Percentiles rank a stretch among this genome's conserved stretches.
phyloP scores from a whole-genome alignment of 352 stramenopile genomes.

The Globisporangium lucens region DNA sequence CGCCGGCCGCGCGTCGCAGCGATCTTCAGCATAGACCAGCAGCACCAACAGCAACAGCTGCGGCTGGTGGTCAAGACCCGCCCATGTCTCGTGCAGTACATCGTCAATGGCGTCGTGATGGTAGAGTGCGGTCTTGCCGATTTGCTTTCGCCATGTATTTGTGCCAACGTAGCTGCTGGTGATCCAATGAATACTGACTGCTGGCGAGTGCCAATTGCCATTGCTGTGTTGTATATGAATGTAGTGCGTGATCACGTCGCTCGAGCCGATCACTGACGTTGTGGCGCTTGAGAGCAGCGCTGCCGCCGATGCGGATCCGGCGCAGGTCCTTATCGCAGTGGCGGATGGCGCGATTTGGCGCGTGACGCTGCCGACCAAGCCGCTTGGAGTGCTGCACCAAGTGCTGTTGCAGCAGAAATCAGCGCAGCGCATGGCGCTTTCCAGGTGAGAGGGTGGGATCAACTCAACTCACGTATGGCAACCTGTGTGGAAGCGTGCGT shows the following conservation, averaged over 20 bases:
- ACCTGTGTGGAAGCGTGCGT: background rate
- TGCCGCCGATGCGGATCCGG: background rate
- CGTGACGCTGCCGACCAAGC: constrained; percentile 28
- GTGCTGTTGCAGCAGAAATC: constrained; percentile 10
- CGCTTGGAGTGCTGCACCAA: constrained; percentile 8
- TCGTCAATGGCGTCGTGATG: constrained; percentile 39
- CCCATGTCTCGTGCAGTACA: constrained; percentile 40
- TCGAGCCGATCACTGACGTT: constrained; percentile 36
- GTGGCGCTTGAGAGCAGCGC: constrained; percentile 14
- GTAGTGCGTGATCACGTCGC: constrained; percentile 44
- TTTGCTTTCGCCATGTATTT: background rate
- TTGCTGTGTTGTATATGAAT: background rate
- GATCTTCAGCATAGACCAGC: background rate
- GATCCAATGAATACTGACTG: background rate
- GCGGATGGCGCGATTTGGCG: constrained; percentile 49
- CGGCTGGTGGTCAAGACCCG: constrained; percentile 43
- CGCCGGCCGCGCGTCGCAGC: constrained; percentile 26
- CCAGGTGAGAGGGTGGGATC: background rate
- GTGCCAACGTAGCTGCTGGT: background rate
- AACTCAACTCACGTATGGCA: background rate
- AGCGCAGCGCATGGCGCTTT: constrained; percentile 2
- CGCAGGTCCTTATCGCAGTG: constrained; percentile 31
- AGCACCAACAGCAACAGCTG: background rate
- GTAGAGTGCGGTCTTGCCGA: constrained; percentile 18
- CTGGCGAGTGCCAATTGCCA: background rate